phyloP scores from a whole-genome alignment of 257 asterid species.

The Jacaranda copaia region DNA sequence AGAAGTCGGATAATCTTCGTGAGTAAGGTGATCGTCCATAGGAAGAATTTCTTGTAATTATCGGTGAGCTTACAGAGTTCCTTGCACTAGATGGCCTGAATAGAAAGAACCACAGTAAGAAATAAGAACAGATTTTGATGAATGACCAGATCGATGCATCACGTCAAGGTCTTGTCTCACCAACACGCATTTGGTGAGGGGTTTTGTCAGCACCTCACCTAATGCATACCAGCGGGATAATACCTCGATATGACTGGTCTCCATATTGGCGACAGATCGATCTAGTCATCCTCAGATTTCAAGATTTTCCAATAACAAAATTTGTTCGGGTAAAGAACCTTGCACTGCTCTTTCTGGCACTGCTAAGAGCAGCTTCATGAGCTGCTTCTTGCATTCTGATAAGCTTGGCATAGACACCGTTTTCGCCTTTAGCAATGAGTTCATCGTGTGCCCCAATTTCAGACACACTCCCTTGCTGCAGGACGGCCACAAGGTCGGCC shows the following conservation, averaged over 20 bases:
- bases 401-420: conserved; percentile 78
- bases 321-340: conserved; percentile 47
- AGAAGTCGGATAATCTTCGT: conserved; percentile 84
- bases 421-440: conserved; percentile 74
- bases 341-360: conserved; percentile 87
- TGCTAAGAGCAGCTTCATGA: conserved; percentile 76
- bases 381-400: conserved; percentile 92
- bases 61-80: conserved; percentile 91
- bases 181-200: too few species aligned
- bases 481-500: conserved; percentile 84
- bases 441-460: conserved; percentile 91
- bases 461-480: conserved; percentile 59
- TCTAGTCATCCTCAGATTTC: neutral
- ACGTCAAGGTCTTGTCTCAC: too few species aligned
- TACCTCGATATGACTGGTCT: too few species aligned
- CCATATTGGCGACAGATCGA: too few species aligned
- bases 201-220: too few species aligned
- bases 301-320: neutral
- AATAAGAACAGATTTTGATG: neutral
- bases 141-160: too few species aligned
- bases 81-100: conserved; percentile 95
- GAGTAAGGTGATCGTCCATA: conserved; percentile 93
- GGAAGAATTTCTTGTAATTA: conserved; percentile 84
- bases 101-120: conserved; percentile 3
- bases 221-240: too few species aligned